phyloP scores from a whole-genome alignment of 306 rosid species.

The Citrullus mucosospermus region DNA sequence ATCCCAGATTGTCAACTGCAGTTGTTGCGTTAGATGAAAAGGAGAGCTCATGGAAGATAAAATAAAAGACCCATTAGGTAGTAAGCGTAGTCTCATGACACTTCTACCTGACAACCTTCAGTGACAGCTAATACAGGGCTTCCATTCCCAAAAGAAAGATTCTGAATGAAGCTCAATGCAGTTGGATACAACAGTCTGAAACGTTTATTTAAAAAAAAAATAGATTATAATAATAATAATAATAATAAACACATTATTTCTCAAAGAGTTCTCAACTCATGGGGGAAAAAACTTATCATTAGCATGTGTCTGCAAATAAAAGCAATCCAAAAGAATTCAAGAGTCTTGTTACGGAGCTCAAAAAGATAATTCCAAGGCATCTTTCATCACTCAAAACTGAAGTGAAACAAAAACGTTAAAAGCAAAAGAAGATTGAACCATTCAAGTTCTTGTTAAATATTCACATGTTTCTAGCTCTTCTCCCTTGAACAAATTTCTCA shows the following conservation, averaged over 20 bases:
- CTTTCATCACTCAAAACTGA: neutral
- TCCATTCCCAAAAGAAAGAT: conserved; percentile 38
- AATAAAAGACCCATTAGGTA: conserved; percentile 8
- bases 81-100: conserved; percentile 2
- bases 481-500: neutral
- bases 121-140: conserved; percentile 52
- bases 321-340: neutral
- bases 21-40: conserved; percentile 13
- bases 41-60: conserved; percentile 2
- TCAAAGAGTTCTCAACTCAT: neutral
- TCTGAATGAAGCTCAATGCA: conserved; percentile 45
- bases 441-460: neutral
- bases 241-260: neutral
- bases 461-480: neutral
- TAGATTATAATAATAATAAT: neutral
- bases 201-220: neutral
- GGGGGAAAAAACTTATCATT: neutral
- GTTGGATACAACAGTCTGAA: conserved; percentile 76
- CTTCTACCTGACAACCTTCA: conserved; percentile 79
- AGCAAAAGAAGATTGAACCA: neutral
- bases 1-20: conserved; percentile 78
- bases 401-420: neutral
- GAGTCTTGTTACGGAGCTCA: neutral
- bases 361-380: neutral
- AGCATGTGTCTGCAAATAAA: neutral